Evolutionary conservation across 2,329 filamentous ascomycete genomes (phyloP).

Genomic region (Aspergillus ustus): DNA sequence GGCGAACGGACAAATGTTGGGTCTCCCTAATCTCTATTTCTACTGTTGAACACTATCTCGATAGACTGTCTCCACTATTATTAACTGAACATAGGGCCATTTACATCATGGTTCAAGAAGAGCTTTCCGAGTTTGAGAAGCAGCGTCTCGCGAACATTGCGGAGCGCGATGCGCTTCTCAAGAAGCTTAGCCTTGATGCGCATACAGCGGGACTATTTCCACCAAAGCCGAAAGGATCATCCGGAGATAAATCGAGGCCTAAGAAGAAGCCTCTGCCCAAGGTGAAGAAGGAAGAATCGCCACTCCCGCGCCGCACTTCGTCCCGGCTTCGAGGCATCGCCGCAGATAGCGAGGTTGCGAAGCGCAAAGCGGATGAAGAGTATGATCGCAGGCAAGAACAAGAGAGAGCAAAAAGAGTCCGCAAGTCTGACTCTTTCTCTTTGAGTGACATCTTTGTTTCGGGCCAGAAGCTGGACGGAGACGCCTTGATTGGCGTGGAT

Average conservation of each 20-base stretch:
- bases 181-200: slow-evolving; percentile 71
- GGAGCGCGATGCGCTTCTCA: slow-evolving; percentile 80
- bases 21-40: neutral
- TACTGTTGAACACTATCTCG: neutral
- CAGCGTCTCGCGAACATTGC: slow-evolving; percentile 85
- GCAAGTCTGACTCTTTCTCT: slow-evolving; percentile 70
- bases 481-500: slow-evolving; percentile 66
- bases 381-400: slow-evolving; percentile 60
- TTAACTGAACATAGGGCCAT: neutral
- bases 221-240: slow-evolving; percentile 55
- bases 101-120: slow-evolving; percentile 43
- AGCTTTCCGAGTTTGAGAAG: slow-evolving; percentile 84
- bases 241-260: slow-evolving; percentile 53
- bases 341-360: slow-evolving; percentile 69
- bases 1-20: neutral
- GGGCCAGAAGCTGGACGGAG: slow-evolving; percentile 71
- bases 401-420: slow-evolving; percentile 64
- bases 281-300: slow-evolving; percentile 65
- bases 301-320: slow-evolving; percentile 62
- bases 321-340: slow-evolving; percentile 66
- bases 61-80: neutral
- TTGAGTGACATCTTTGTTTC: slow-evolving; percentile 79
- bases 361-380: slow-evolving; percentile 71
- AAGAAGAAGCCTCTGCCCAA: slow-evolving; percentile 55
- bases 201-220: slow-evolving; percentile 71